Percentiles rank a stretch among this genome's conserved stretches.
phyloP scores from a whole-genome alignment of 192 early-diverging fungal species.

The Backusella sp. region DNA sequence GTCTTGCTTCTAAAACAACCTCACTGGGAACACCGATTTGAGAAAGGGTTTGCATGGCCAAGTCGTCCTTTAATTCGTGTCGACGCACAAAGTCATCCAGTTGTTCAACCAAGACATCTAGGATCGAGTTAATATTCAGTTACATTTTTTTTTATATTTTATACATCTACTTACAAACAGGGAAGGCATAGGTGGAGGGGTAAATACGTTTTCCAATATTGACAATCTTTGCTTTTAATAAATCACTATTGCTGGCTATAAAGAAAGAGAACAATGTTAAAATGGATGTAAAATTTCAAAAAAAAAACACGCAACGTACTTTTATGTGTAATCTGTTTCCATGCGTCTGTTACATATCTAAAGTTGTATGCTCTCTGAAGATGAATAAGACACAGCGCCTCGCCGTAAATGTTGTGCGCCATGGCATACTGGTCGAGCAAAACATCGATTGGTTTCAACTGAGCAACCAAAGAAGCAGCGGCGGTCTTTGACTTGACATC shows the following conservation, averaged over 20 bases:
- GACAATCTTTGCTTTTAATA: not conserved
- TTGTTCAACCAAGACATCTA: not conserved
- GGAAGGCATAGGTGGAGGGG: not conserved
- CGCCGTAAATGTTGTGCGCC: not conserved
- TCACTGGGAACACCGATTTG: not conserved
- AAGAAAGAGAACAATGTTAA: not conserved
- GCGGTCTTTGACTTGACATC: not conserved
- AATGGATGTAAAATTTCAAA: not conserved
- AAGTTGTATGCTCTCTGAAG: not conserved
- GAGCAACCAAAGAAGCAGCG: not conserved
- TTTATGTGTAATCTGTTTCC: not conserved
- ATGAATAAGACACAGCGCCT: not conserved
- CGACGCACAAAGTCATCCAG: not conserved
- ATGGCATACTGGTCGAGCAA: not conserved
- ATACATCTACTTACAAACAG: slow-evolving; percentile 9
- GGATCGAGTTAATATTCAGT: not conserved
- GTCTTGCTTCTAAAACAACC: not conserved
- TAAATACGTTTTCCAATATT: not conserved
- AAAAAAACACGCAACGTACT: not conserved
- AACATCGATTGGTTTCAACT: not conserved
- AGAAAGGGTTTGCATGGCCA: not conserved
- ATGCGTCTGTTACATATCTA: not conserved
- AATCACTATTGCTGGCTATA: not conserved
- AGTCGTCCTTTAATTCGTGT: not conserved
- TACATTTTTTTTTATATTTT: no score